phyloP scores from a whole-genome alignment of 305 asterid genomes.

The Fraxinus platypoda region DNA sequence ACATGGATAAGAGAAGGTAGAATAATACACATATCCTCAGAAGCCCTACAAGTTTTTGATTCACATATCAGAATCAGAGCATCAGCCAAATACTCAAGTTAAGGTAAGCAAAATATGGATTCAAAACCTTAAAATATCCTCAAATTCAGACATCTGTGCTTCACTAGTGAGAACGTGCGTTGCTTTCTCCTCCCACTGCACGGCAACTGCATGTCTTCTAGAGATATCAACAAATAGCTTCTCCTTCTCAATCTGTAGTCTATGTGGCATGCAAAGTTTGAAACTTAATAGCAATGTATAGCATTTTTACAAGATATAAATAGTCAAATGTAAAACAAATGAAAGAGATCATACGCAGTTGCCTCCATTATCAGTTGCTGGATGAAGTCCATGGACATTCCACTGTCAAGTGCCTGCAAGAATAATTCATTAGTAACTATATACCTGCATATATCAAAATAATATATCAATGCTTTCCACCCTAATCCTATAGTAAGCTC shows the following conservation, averaged over 20 bases:
- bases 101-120: slow-evolving; percentile 7
- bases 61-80: slow-evolving; percentile 25
- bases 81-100: slow-evolving; percentile 17
- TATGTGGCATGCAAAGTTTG: slow-evolving; percentile 45
- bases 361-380: slow-evolving; percentile 69
- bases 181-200: slow-evolving; percentile 73
- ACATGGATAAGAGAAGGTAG: slow-evolving; percentile 72
- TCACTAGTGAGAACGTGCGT: slow-evolving; percentile 46
- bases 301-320: slow-evolving; percentile 13
- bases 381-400: slow-evolving; percentile 61
- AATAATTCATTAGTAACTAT: neutral
- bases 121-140: slow-evolving; percentile 70
- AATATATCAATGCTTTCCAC: neutral
- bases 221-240: slow-evolving; percentile 62
- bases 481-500: neutral
- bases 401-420: slow-evolving; percentile 57
- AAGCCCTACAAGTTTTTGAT: slow-evolving; percentile 52
- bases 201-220: slow-evolving; percentile 43
- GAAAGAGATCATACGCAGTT: slow-evolving; percentile 49
- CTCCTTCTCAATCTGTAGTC: slow-evolving; percentile 84
- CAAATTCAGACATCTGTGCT: slow-evolving; percentile 66
- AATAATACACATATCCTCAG: slow-evolving; percentile 58
- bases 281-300: slow-evolving; percentile 25
- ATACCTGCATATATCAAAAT: neutral
- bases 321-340: slow-evolving; percentile 18